These are phyloP conservation scores for Aspergillus sp. DNA, from an alignment of 2,329 filamentous ascomycete species.

Conservation along the genomic window DNA sequence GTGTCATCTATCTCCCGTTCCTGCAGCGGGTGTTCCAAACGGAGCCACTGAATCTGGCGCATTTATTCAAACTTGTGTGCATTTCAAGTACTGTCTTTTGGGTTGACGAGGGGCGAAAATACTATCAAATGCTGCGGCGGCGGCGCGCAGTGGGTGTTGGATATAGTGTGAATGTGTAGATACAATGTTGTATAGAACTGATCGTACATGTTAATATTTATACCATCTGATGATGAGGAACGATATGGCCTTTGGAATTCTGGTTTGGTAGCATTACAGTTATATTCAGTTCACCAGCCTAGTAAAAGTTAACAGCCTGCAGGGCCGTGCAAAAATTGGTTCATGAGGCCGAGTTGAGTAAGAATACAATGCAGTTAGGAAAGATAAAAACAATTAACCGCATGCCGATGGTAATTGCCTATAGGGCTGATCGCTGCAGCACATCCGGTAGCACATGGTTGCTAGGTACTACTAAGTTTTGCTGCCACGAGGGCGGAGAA, in stretches of 20 bases:
- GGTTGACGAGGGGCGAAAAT: conserved; percentile 90
- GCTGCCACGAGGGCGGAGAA: conserved; percentile 1
- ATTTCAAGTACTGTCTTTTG: conserved; percentile 91
- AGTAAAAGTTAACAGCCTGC: too few species aligned
- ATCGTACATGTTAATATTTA: conserved; percentile 2
- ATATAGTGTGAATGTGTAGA: conserved; percentile 44
- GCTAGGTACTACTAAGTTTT: too few species aligned
- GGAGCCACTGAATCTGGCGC: conserved; percentile 72
- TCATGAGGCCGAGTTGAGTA: too few species aligned
- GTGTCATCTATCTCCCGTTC: conserved; percentile 93
- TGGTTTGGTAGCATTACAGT: not conserved
- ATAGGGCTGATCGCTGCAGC: not conserved
- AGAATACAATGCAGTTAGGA: too few species aligned
- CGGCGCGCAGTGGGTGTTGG: conserved; percentile 35
- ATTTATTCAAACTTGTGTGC: conserved; percentile 70
- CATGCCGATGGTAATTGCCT: not conserved
- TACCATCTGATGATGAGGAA: conserved; percentile 2
- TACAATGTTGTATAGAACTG: not conserved
- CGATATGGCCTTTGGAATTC: not conserved
- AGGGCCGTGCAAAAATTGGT: too few species aligned
- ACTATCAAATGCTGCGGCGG: conserved; percentile 39
- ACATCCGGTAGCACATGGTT: not conserved
- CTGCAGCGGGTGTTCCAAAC: conserved; percentile 96
- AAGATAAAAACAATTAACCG: too few species aligned
- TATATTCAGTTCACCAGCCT: too few species aligned